Conservation (phyloP, 768 basidiomycete species). For the Flagelloscypha sp. region DNA sequence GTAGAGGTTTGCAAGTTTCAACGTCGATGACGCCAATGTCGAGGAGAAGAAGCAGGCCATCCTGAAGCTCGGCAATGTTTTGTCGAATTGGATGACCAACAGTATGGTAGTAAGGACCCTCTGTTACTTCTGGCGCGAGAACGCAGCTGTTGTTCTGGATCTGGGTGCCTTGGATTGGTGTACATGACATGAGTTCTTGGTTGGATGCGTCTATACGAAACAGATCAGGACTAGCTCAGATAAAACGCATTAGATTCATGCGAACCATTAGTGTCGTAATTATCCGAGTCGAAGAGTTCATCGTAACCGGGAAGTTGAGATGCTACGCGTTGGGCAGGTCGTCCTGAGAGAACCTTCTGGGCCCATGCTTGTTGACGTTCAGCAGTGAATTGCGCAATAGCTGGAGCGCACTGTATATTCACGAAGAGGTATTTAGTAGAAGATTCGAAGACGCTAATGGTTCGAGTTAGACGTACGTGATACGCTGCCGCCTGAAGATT, state of each 20-base stretch:
- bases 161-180: slow-evolving; percentile 35
- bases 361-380: slow-evolving; percentile 39
- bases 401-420: slow-evolving; percentile 38
- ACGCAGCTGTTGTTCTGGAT: slow-evolving; percentile 51
- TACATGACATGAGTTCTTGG: slow-evolving; percentile 34
- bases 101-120: slow-evolving; percentile 47
- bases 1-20: slow-evolving; percentile 45
- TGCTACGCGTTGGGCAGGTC: slow-evolving; percentile 11
- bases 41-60: slow-evolving; percentile 24
- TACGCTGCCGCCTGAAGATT: slow-evolving; percentile 45
- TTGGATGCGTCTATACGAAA: slow-evolving; percentile 17
- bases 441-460: background rate
- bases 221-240: too few species aligned
- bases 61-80: slow-evolving; percentile 40
- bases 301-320: slow-evolving; percentile 30
- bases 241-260: slow-evolving; percentile 15
- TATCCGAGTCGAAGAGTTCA: slow-evolving; percentile 33
- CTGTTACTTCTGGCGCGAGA: slow-evolving; percentile 43
- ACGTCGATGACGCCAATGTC: slow-evolving; percentile 54
- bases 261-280: slow-evolving; percentile 23
- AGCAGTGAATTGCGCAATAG: slow-evolving; percentile 43
- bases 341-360: slow-evolving; percentile 26
- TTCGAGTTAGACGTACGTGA: slow-evolving; percentile 29
- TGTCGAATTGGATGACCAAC: slow-evolving; percentile 43
- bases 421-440: background rate